Percentiles rank a stretch among this genome's conserved stretches.
These are phyloP conservation scores for Termitomyces sp. DNA, from an alignment of 768 basidiomycete species.

Conservation along the genomic window DNA sequence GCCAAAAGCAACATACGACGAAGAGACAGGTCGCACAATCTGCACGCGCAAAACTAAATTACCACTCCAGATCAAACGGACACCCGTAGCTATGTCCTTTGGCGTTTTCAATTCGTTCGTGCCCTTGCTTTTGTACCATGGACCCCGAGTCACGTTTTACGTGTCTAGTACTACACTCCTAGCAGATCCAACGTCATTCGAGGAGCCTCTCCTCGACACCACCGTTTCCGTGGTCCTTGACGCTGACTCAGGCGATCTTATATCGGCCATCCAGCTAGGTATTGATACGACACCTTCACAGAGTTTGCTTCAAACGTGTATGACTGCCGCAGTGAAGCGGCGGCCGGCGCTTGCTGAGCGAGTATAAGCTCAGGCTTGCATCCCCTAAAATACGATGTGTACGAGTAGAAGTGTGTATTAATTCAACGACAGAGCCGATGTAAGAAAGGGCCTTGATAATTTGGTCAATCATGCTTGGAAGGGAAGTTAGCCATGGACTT, in stretches of 20 bases:
- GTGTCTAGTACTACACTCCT: conserved; percentile 32
- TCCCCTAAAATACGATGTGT: neutral
- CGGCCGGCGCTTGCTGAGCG: conserved; percentile 8
- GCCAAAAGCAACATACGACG: conserved; percentile 67
- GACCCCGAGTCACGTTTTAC: neutral
- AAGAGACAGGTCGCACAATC: conserved; percentile 54
- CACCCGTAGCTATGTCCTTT: conserved; percentile 56
- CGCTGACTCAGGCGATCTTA: conserved; percentile 34
- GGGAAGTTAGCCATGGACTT: no score
- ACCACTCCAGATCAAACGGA: conserved; percentile 41
- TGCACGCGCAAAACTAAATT: conserved; percentile 48
- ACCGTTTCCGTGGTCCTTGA: conserved; percentile 59
- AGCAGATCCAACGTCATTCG: conserved; percentile 85
- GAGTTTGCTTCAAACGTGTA: conserved; percentile 20
- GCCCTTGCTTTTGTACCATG: neutral
- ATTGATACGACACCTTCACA: conserved; percentile 21
- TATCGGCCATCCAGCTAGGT: conserved; percentile 53
- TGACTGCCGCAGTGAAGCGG: conserved; percentile 18
- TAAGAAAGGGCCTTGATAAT: neutral
- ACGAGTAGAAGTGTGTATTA: conserved; percentile 3
- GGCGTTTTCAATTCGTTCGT: conserved; percentile 80
- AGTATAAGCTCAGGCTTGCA: neutral
- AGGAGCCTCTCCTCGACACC: conserved; percentile 80
- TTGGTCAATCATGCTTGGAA: neutral
- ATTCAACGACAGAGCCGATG: neutral